phyloP scores from a whole-genome alignment of 2,329 filamentous ascomycete genomes.

The Magnaporthiopsis poae region DNA sequence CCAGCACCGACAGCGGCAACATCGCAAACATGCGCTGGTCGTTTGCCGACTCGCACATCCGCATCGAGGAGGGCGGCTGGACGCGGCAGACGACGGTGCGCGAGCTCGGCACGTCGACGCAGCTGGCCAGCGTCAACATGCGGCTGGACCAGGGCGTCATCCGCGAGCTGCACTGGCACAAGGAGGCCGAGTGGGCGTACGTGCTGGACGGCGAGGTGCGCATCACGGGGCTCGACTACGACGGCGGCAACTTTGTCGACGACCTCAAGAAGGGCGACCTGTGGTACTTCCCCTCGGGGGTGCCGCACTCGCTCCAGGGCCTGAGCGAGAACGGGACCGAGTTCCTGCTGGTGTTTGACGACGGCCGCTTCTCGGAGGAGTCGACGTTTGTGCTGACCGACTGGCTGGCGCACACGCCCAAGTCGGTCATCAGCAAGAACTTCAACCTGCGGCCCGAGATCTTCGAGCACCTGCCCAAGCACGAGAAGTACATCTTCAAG shows the following conservation, averaged over 20 bases:
- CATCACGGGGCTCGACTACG: constrained; percentile 62
- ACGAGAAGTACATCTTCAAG: constrained; percentile 70
- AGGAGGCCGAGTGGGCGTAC: constrained; percentile 70
- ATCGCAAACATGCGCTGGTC: constrained; percentile 66
- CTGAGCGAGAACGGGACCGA: constrained; percentile 51
- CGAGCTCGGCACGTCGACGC: constrained; percentile 55
- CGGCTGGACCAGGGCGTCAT: constrained; percentile 62
- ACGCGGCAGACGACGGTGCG: constrained; percentile 62
- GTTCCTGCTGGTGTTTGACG: constrained; percentile 40
- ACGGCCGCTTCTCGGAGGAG: constrained; percentile 44
- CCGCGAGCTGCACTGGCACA: constrained; percentile 73
- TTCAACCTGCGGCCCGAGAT: constrained; percentile 63
- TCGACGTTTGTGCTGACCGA: constrained; percentile 66
- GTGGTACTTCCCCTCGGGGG: constrained; percentile 72
- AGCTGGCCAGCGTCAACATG: constrained; percentile 72
- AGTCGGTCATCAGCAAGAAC: constrained; percentile 63
- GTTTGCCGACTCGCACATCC: constrained; percentile 53
- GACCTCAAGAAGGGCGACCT: constrained; percentile 67
- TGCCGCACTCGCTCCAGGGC: constrained; percentile 69
- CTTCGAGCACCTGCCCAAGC: constrained; percentile 56
- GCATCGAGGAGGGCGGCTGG: constrained; percentile 67
- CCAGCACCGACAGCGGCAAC: constrained; percentile 62
- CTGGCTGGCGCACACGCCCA: constrained; percentile 64
- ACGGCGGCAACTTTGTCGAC: constrained; percentile 68
- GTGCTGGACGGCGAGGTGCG: constrained; percentile 62